Conservation (phyloP, 805 yeast genomes). For the Ogataea haglerorum region DNA sequence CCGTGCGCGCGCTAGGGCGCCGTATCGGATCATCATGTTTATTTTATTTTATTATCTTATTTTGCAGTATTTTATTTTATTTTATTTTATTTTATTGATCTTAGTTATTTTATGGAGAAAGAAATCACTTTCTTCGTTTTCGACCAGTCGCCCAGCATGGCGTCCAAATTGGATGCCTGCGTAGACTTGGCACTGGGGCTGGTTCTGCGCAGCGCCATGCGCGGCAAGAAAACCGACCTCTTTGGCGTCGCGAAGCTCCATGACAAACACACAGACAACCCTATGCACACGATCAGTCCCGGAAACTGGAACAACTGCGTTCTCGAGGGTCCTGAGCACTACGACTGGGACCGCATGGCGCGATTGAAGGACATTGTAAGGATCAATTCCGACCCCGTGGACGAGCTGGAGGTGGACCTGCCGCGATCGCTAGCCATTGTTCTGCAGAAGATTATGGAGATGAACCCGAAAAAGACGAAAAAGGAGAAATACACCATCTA, state of each 20-base stretch:
- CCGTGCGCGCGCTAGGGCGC: not conserved
- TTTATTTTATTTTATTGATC: not conserved
- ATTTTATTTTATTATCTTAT: not conserved
- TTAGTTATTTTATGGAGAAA: constrained; percentile 12
- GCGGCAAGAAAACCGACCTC: constrained; percentile 28
- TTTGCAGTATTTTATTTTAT: not conserved
- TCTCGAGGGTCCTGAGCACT: constrained; percentile 17
- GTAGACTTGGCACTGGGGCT: constrained; percentile 40
- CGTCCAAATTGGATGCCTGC: constrained; percentile 37
- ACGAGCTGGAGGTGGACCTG: constrained; percentile 26
- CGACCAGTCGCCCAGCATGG: constrained; percentile 47
- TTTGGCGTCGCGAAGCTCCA: constrained; percentile 26
- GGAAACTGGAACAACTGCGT: constrained; percentile 26
- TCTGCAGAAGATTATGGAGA: constrained; percentile 16
- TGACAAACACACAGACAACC: constrained; percentile 26
- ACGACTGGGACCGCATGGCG: constrained; percentile 17
- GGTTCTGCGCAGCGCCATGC: constrained; percentile 30
- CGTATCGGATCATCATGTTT: constrained; percentile 1
- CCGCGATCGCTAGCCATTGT: constrained; percentile 29
- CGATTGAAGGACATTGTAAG: constrained; percentile 13
- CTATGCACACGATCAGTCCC: constrained; percentile 18
- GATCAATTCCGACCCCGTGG: constrained; percentile 18
- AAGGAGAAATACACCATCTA: constrained; percentile 19
- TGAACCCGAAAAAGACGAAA: constrained; percentile 11
- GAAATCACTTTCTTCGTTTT: constrained; percentile 38